Evolutionary conservation across 306 rosid genomes (phyloP).

Genomic region (Neltuma alba): DNA sequence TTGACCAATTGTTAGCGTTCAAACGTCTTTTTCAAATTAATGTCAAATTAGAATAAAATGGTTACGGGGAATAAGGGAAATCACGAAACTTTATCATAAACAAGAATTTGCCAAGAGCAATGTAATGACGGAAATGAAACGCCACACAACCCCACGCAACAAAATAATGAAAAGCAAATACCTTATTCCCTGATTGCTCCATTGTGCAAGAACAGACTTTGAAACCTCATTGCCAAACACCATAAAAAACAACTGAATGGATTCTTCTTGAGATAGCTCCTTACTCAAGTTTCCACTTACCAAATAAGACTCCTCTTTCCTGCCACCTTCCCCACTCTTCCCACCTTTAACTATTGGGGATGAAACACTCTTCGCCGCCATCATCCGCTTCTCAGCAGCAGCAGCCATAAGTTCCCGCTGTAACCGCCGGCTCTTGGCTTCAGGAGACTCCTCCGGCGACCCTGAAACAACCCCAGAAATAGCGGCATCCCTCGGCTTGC

Average conservation of each 20-base stretch:
- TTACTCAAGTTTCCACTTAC: conserved; percentile 56
- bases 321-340: conserved; percentile 40
- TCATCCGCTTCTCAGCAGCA: conserved; percentile 92
- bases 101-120: not conserved
- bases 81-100: not conserved
- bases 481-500: conserved; percentile 68
- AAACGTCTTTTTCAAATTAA: conserved; percentile 6
- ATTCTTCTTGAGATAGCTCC: conserved; percentile 61
- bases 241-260: conserved; percentile 74
- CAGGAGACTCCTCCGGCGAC: conserved; percentile 64
- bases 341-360: conserved; percentile 17
- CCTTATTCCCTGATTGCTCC: conserved; percentile 99
- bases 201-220: conserved; percentile 80
- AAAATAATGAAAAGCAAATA: conserved; percentile 28
- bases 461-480: conserved; percentile 48
- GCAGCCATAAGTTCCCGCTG: conserved; percentile 96
- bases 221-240: conserved; percentile 85
- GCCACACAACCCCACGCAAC: not conserved
- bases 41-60: not conserved
- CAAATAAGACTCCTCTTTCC: conserved; percentile 44
- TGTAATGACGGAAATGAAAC: not conserved
- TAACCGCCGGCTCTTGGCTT: conserved; percentile 59
- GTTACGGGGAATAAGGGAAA: not conserved
- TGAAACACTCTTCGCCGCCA: conserved; percentile 34
- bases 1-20: not conserved